A percentile compares a stretch with the other conserved stretches of the same genome.
phyloP scores from a whole-genome alignment of 805 yeast genomes.

The Yamadazyma sp. region DNA sequence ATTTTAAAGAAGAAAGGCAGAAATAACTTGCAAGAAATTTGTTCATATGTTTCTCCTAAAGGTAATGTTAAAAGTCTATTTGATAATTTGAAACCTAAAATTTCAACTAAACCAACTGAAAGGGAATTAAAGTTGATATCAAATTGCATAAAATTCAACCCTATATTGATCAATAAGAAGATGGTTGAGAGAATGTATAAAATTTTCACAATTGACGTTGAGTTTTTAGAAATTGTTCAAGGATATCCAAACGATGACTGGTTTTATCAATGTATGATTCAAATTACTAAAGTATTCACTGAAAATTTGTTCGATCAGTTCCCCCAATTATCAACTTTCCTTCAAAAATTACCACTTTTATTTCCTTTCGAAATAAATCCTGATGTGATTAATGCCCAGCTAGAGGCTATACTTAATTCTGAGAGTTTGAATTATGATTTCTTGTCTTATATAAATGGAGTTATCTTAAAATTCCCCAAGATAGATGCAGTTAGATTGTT shows the following conservation, averaged over 20 bases:
- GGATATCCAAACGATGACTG: conserved; percentile 33
- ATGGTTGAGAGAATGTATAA: not conserved
- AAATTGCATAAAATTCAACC: conserved; percentile 5
- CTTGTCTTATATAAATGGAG: conserved; percentile 43
- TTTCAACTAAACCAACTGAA: not conserved
- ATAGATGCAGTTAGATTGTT: conserved; percentile 45
- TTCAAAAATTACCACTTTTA: not conserved
- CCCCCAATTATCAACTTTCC: conserved; percentile 1
- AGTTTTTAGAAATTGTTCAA: not conserved
- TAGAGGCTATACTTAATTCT: conserved; percentile 53
- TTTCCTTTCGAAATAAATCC: conserved; percentile 16
- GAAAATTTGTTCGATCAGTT: conserved; percentile 28
- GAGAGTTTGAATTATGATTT: conserved; percentile 45
- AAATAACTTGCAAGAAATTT: not conserved
- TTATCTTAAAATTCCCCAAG: conserved; percentile 35
- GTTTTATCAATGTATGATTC: conserved; percentile 57
- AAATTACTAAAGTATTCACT: conserved; percentile 62
- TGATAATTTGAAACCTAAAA: not conserved
- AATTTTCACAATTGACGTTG: not conserved
- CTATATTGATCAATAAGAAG: not conserved
- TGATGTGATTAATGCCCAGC: conserved; percentile 55
- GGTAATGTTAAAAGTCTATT: not conserved
- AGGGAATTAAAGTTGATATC: conserved; percentile 4
- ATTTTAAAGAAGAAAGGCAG: not conserved
- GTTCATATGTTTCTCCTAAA: conserved; percentile 3